phyloP scores from a whole-genome alignment of 2,329 filamentous ascomycete genomes.

The Hortaea sp. region DNA sequence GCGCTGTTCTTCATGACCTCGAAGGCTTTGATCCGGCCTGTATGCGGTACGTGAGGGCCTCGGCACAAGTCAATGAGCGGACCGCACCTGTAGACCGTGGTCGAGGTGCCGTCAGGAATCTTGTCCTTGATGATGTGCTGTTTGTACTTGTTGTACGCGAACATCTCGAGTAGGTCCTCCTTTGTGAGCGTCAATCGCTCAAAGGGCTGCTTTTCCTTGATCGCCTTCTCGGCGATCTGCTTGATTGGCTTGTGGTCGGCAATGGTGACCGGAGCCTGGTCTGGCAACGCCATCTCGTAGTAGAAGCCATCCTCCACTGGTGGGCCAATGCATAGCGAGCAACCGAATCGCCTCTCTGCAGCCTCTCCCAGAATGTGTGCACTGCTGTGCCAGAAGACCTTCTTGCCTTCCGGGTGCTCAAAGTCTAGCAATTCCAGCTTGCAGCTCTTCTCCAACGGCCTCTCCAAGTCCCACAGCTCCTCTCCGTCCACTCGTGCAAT shows the following conservation, averaged over 20 bases:
- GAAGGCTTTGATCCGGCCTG: slow-evolving; percentile 87
- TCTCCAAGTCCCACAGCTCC: slow-evolving; percentile 83
- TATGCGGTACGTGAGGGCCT: slow-evolving; percentile 89
- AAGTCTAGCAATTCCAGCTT: slow-evolving; percentile 79
- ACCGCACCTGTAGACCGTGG: slow-evolving; percentile 90
- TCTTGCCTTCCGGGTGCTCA: slow-evolving; percentile 65
- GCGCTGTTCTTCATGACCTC: slow-evolving; percentile 79
- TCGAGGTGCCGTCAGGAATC: slow-evolving; percentile 77
- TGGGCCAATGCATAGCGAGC: slow-evolving; percentile 86
- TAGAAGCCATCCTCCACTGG: slow-evolving; percentile 90
- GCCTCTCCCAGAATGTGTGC: slow-evolving; percentile 95
- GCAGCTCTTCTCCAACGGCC: slow-evolving; percentile 81
- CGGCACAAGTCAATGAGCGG: slow-evolving; percentile 91
- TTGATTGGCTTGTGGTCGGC: slow-evolving; percentile 79
- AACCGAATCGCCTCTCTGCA: slow-evolving; percentile 80
- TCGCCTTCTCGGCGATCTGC: slow-evolving; percentile 66
- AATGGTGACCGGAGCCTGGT: slow-evolving; percentile 59
- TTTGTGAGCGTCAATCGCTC: slow-evolving; percentile 83
- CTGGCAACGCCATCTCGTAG: slow-evolving; percentile 86
- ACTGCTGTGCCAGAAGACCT: slow-evolving; percentile 96
- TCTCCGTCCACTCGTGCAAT: slow-evolving; percentile 76
- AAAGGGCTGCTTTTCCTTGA: slow-evolving; percentile 95
- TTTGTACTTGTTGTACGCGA: slow-evolving; percentile 97
- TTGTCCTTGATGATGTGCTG: slow-evolving; percentile 93
- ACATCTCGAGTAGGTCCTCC: slow-evolving; percentile 88